Evolutionary conservation across 495 filamentous ascomycete genomes (phyloP), one percentile per base, ranked within the genome.

Genomic region (Cudoniella acicularis): DNA sequence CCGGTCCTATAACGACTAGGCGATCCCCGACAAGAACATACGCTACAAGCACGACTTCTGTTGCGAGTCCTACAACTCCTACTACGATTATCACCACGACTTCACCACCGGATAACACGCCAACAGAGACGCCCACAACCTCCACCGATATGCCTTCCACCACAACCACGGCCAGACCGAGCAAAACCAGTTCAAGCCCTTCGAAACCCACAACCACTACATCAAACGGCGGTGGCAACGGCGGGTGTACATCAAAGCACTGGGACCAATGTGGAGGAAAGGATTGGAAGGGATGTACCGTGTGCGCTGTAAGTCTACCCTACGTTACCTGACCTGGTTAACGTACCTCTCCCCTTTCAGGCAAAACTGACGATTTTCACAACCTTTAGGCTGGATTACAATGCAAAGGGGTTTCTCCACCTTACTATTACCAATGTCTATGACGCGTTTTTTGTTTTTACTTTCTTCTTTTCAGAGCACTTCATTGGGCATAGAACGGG

Each of bases 361-460:
- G 6, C 42, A 20, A 26, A 10, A 26, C 40, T 43, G 22, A 23
- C 20, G 22, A 47, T 8, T 8, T 17, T 11, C 27, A 41, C 20
- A 8, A 6, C 10, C 43, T 54, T 16, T 56, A 56, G 54, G 11
- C 54, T 23, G 54, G 54, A 3, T 26, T 48, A 2, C 17, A 18
- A 24, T 56, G 54, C 26, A 47, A 47, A 47, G 54, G 41, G 6
- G 41, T 47, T 10, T 56, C 54, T 9, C 54, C 54, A 18, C 54
- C 54, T 47, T 56, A 27, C 10, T 56, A 56, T 20, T 56, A 56
- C 24, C 54, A 56, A 18, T 56, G 54, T 56, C 54, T 56, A 25
- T 56, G 25, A 55, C n/a, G 3, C 25, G 48, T 26, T 3, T 48
- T n/a, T 36, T 36, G 13, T 36, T 36, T 36, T 36, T 36, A 4